Evolutionary conservation across 306 rosid species (phyloP), one percentile per base, ranked within the genome.

Genomic region (Alnus glutinosa): DNA sequence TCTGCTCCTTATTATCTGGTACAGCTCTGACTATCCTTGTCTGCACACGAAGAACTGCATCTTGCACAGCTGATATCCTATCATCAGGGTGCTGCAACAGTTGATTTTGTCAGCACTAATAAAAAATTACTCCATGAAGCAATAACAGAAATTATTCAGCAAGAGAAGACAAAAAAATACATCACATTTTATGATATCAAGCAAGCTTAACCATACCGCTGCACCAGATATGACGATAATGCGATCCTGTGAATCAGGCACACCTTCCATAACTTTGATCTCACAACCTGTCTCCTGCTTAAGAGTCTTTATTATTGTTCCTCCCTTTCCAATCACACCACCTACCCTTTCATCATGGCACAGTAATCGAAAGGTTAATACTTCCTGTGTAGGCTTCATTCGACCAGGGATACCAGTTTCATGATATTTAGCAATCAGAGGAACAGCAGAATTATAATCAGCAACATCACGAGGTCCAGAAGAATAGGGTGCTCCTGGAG

Each of bases 1-100:
- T 78, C 58, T 89, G 93, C 52, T 91, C 98, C 87, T 88, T 89
- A 79, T 72, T 77, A 81, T 91, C 97, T 54, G 93, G 91, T 61
- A 81, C 58, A 74, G 96, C 93, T 89, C 87, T 88, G 70, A 83
- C 89, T 74, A 96, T 90, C 85, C 96, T 89, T 75, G 73, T 83
- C 81, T 91, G 97, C 79, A 96, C 96, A 30, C 92, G 97, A 75
- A 96, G 92, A 73, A 91, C 90, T 44, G 97, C 99, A 81, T 96
- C 99, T 93, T 96, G 99, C 80, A 93, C 97, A 52, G 90, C 85
- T 48, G 99, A 96, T 82, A 96, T 78, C 84, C 98, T 89, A 77
- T 96, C 99, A 30, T 93, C 97, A 72, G 97, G 99, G 80, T 89
- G 93, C 99, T 96, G 97, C 88, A 85, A 85, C 57, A 80, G 79